These are phyloP conservation scores for Plectosphaerella plurivora DNA, from an alignment of 2,329 filamentous ascomycete genomes.

Conservation along the genomic window DNA sequence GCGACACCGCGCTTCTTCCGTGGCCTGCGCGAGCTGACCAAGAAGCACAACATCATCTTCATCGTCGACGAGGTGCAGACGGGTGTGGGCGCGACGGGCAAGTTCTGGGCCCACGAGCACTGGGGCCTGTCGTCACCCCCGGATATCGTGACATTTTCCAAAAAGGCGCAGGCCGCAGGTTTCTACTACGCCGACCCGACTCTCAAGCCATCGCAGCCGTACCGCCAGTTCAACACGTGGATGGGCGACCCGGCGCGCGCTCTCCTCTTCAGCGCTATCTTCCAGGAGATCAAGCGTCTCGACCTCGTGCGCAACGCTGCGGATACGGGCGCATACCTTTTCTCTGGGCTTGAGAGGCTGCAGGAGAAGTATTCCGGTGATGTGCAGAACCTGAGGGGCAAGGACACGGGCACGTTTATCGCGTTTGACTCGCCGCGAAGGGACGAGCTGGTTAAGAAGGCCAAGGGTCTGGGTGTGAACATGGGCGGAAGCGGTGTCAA, in stretches of 20 bases:
- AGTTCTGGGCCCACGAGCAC: conserved; percentile 85
- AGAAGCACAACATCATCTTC: conserved; percentile 64
- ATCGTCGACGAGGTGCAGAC: conserved; percentile 87
- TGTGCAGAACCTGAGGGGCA: conserved; percentile 70
- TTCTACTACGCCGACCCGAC: conserved; percentile 75
- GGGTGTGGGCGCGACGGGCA: conserved; percentile 72
- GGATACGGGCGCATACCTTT: conserved; percentile 64
- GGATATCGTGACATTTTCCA: conserved; percentile 82
- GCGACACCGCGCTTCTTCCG: conserved; percentile 75
- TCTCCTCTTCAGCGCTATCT: conserved; percentile 72
- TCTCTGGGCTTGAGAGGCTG: conserved; percentile 57
- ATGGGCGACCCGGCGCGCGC: conserved; percentile 78
- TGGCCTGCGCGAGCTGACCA: conserved; percentile 67
- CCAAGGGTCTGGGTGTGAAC: conserved; percentile 70
- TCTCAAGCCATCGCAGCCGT: conserved; percentile 73
- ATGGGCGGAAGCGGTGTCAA: conserved; percentile 67
- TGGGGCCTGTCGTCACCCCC: conserved; percentile 69
- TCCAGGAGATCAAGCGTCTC: conserved; percentile 66
- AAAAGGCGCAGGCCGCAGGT: conserved; percentile 81
- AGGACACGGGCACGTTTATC: conserved; percentile 74
- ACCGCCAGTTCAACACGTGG: conserved; percentile 70
- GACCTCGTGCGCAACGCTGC: conserved; percentile 62
- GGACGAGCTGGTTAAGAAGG: conserved; percentile 65
- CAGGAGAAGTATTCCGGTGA: conserved; percentile 62
- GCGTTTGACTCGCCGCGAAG: conserved; percentile 71